Evolutionary conservation across 1,139 yeast species (phyloP).

Genomic region (Candida smagusa): DNA sequence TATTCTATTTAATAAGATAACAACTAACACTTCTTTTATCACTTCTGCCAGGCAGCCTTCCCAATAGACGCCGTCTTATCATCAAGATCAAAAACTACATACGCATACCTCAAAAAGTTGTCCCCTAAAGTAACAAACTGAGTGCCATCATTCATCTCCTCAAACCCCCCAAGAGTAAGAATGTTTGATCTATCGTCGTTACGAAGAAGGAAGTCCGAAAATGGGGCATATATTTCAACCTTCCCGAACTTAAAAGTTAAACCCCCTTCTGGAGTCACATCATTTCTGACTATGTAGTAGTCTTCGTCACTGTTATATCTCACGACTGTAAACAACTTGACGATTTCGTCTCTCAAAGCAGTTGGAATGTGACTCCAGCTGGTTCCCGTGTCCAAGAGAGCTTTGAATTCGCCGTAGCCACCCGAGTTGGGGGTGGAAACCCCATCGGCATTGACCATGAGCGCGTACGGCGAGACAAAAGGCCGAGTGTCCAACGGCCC

Average conservation of each 20-base stretch:
- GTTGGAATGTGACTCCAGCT: slow-evolving; percentile 14
- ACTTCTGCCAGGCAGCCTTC: slow-evolving; percentile 10
- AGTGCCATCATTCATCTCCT: slow-evolving; percentile 2
- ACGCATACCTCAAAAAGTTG: slow-evolving; percentile 19
- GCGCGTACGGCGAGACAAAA: slow-evolving; percentile 1
- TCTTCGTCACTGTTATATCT: not conserved
- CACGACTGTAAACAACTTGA: slow-evolving; percentile 4
- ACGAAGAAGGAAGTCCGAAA: slow-evolving; percentile 28
- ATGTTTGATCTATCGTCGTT: not conserved
- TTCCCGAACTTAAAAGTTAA: slow-evolving; percentile 43
- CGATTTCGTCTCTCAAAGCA: slow-evolving; percentile 7
- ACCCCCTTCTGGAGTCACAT: slow-evolving; percentile 11
- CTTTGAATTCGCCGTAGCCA: slow-evolving; percentile 4
- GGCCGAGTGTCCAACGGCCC: slow-evolving; percentile 9
- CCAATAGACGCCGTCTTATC: slow-evolving; percentile 15
- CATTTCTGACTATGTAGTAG: slow-evolving; percentile 22
- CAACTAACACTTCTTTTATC: no score
- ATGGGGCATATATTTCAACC: slow-evolving; percentile 39
- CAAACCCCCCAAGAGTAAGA: not conserved
- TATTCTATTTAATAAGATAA: no score
- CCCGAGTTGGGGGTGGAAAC: slow-evolving; percentile 5
- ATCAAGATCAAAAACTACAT: slow-evolving; percentile 18
- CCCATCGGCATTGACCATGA: slow-evolving; percentile 9
- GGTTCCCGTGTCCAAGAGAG: slow-evolving; percentile 20
- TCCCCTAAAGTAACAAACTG: slow-evolving; percentile 15